A percentile compares a stretch with the other conserved stretches of the same genome.
Evolutionary conservation across 306 rosid species (phyloP).

Genomic region (Cyamopsis tetragonoloba): DNA sequence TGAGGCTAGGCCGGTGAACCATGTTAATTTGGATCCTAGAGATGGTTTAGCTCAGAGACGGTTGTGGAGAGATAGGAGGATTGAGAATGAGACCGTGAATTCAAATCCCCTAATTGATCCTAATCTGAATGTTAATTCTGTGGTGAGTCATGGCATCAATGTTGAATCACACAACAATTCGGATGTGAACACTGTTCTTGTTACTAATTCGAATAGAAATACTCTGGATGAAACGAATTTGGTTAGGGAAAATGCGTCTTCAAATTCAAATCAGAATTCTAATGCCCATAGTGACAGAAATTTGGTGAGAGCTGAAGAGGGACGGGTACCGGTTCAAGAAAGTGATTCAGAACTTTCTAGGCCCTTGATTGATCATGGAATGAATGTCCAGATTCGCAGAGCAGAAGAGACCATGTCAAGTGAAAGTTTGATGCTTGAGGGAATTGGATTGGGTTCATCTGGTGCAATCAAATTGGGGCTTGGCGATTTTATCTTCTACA

Average conservation of each 20-base stretch:
- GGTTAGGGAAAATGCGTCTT: conserved; percentile 20
- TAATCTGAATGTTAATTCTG: conserved; percentile 18
- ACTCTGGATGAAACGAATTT: conserved; percentile 9
- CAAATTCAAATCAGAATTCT: conserved; percentile 25
- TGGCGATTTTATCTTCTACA: conserved; percentile 94
- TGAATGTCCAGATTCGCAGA: conserved; percentile 25
- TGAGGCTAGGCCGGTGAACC: conserved; percentile 82
- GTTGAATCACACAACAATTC: conserved; percentile 17
- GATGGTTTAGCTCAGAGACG: conserved; percentile 47
- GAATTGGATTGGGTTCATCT: conserved; percentile 85
- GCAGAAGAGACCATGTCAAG: conserved; percentile 27
- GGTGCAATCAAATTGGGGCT: conserved; percentile 95
- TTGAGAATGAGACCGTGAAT: conserved; percentile 38
- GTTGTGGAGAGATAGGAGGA: conserved; percentile 75
- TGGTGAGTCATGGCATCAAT: conserved; percentile 25
- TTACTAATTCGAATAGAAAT: conserved; percentile 21
- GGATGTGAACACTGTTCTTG: neutral
- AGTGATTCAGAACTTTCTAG: conserved; percentile 41
- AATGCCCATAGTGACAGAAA: conserved; percentile 16
- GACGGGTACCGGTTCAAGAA: conserved; percentile 33
- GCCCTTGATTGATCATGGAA: conserved; percentile 54
- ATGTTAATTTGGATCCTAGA: conserved; percentile 31
- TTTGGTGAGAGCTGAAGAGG: conserved; percentile 60
- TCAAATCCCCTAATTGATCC: conserved; percentile 19
- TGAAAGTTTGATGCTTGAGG: conserved; percentile 68